Percentiles rank a stretch among this genome's conserved stretches.
Evolutionary conservation across 352 stramenopile species (phyloP).

Genomic region (Globisporangium acanthophoron): DNA sequence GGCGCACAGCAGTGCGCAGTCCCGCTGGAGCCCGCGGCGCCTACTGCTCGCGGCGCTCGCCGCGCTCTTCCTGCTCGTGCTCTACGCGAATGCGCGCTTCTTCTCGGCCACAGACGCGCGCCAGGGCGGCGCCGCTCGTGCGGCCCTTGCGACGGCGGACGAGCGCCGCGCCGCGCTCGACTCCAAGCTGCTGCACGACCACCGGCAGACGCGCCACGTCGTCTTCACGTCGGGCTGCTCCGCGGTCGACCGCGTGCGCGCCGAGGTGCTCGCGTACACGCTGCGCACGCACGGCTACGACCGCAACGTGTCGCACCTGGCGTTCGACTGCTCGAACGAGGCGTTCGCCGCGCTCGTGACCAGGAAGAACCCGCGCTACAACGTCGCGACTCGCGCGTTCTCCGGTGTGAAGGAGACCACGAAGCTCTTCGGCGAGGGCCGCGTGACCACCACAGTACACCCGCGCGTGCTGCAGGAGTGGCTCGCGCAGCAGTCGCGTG

Average conservation of each 20-base stretch:
- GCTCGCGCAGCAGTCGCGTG: constrained; percentile 28
- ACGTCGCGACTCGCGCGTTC: constrained; percentile 44
- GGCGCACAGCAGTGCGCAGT: constrained; percentile 17
- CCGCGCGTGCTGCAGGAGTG: constrained; percentile 47
- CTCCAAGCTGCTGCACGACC: constrained; percentile 26
- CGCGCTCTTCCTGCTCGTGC: constrained; percentile 37
- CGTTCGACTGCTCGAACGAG: constrained; percentile 60
- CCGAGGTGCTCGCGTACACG: constrained; percentile 66
- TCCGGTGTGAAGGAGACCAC: constrained; percentile 20
- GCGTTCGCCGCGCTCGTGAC: constrained; percentile 27
- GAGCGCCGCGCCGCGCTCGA: constrained; percentile 15
- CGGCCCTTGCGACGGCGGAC: neutral
- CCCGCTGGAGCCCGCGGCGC: constrained; percentile 18
- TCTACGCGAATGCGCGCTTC: constrained; percentile 68
- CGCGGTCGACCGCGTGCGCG: constrained; percentile 55
- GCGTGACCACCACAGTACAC: constrained; percentile 62
- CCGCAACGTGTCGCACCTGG: constrained; percentile 57
- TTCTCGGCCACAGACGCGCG: constrained; percentile 29
- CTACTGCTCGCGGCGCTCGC: constrained; percentile 20
- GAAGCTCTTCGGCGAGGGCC: constrained; percentile 49
- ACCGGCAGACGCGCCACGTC: constrained; percentile 54
- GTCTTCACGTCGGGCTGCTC: constrained; percentile 75
- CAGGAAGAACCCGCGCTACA: constrained; percentile 46
- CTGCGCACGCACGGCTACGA: constrained; percentile 47
- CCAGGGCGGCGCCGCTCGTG: constrained; percentile 15